Conservation (phyloP, 169 alveolate species). For the Cryptosporidium bovis region DNA sequence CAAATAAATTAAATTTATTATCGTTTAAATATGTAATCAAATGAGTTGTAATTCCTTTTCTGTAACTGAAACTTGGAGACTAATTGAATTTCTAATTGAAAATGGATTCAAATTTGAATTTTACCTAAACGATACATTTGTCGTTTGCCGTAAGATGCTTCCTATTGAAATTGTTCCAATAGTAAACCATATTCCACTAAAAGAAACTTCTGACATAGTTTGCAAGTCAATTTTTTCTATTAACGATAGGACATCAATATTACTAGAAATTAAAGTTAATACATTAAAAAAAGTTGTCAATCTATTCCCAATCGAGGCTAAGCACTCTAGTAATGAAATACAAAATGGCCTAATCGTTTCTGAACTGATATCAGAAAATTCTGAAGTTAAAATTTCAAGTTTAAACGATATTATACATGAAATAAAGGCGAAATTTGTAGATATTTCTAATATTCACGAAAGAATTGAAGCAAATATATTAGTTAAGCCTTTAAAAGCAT, state of each 20-base stretch:
- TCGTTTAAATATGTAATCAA: neutral
- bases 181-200: neutral
- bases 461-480: no score
- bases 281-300: neutral
- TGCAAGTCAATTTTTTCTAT: conserved; percentile 10
- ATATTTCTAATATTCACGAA: neutral
- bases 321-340: neutral
- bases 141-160: neutral
- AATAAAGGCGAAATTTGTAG: neutral
- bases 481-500: neutral
- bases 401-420: neutral
- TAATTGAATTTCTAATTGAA: neutral
- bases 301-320: conserved; percentile 34
- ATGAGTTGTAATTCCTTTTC: neutral
- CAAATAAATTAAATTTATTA: neutral
- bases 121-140: conserved; percentile 20
- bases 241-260: neutral
- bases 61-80: neutral
- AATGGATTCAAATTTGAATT: conserved; percentile 29
- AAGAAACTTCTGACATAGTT: neutral
- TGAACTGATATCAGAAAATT: conserved; percentile 33
- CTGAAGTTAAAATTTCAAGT: neutral
- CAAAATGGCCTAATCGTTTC: neutral
- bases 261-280: conserved; percentile 29
- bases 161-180: conserved; percentile 4